A percentile compares a stretch with the other conserved stretches of the same genome.
Conservation (phyloP, 768 basidiomycete species). For the Suillus placidus region DNA sequence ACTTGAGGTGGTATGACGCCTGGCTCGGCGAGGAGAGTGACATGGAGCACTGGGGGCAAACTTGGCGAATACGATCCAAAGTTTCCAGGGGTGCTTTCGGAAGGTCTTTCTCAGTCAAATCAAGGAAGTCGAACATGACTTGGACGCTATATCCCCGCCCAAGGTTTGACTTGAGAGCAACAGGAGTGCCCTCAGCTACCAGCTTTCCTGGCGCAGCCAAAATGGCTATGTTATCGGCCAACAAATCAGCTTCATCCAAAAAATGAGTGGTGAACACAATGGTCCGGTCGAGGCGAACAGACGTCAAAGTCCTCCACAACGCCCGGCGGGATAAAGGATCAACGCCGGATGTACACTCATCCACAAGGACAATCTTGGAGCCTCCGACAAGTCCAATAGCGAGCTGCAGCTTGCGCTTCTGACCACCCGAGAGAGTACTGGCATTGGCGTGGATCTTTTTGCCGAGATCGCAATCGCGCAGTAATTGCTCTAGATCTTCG, state of each 20-base stretch:
- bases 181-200: constrained; percentile 73
- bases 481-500: constrained; percentile 64
- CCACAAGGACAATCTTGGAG: constrained; percentile 66
- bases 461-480: constrained; percentile 74
- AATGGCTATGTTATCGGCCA: constrained; percentile 77
- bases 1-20: constrained; percentile 58
- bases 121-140: constrained; percentile 47
- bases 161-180: constrained; percentile 68
- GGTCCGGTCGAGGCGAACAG: constrained; percentile 64
- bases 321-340: constrained; percentile 80
- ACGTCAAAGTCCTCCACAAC: constrained; percentile 73
- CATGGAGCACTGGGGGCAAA: constrained; percentile 49
- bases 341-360: constrained; percentile 79
- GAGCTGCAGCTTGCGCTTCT: constrained; percentile 83
- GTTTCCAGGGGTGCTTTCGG: constrained; percentile 30
- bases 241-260: constrained; percentile 77
- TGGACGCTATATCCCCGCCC: constrained; percentile 74
- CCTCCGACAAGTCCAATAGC: constrained; percentile 80
- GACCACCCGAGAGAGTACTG: constrained; percentile 71
- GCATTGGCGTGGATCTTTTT: constrained; percentile 70
- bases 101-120: constrained; percentile 31
- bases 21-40: constrained; percentile 47
- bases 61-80: constrained; percentile 42
- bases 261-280: constrained; percentile 84
- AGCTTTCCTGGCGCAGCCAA: constrained; percentile 75